Evolutionary conservation across 257 asterid species (phyloP), one percentile per base, ranked within the genome.

Genomic region (Datura wrightii): DNA sequence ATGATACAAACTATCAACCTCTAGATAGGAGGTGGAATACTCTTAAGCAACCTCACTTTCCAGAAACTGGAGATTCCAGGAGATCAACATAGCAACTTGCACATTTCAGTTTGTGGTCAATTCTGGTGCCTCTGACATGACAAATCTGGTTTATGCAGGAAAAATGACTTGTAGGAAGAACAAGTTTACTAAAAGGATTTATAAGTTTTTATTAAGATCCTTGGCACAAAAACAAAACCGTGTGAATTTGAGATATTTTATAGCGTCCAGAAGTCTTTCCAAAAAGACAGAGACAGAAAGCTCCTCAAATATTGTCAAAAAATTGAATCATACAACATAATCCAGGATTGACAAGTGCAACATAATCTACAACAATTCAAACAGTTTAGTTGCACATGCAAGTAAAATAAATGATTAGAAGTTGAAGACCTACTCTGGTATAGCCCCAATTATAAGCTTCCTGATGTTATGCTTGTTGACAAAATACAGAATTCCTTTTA

Each of bases 371-470:
- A 80, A 36, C 53, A 85, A 34, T 36, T 18, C 41, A 85, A 46
- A 56, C 44, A 67, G 79, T 48, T 60, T 24, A 41, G 36, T 53
- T 37, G 41, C 80, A 56, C 52, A 54, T 79, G 66, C 53, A 82
- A 19, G n/a, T 58, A 80, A 16, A 71, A 50, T 2, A 85, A 87
- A 53, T 24, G 39, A 56, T 39, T 80, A 85, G 84, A 83, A 88
- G 76, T 18, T 85, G 86, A 83, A 79, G 89, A 84, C 92, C 41
- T 94, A 95, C 99, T 87, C 94, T 31, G 97, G 94, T 70, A 87
- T 83, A 67, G 97, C 92, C 90, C 97, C 99, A 71, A 94, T 85
- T 60, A 94, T 95, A 69, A 95, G 97, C 90, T 91, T 94, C 85
- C 71, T 84, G 54, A 92, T 89, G 82, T 65, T 80, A 69, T 90